A percentile compares a stretch with the other conserved stretches of the same genome.
Conservation (phyloP, 768 basidiomycete species). For the Coprinopsis sp. region DNA sequence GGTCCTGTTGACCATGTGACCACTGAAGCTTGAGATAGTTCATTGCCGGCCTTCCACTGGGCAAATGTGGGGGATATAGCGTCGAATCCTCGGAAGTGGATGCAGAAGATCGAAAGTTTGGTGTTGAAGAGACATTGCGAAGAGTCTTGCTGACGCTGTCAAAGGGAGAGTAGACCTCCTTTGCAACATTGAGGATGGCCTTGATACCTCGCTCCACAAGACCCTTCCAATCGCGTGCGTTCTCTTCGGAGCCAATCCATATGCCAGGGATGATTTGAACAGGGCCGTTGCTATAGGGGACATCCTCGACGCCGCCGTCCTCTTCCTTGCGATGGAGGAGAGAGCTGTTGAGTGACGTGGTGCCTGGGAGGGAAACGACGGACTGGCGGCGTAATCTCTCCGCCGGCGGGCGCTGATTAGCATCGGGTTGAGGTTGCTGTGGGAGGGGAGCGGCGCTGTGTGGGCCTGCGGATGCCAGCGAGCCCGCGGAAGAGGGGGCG, state of each 20-base stretch:
- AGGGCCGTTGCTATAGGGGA: constrained; percentile 79
- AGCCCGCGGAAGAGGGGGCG: constrained; percentile 52
- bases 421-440: constrained; percentile 27
- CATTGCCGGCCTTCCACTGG: constrained; percentile 70
- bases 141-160: constrained; percentile 47
- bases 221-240: constrained; percentile 75
- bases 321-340: constrained; percentile 63
- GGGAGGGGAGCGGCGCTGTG: constrained; percentile 26
- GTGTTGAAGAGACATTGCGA: constrained; percentile 64
- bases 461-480: constrained; percentile 37
- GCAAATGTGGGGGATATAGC: constrained; percentile 62
- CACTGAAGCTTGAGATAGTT: constrained; percentile 87
- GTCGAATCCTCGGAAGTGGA: constrained; percentile 38
- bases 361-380: constrained; percentile 60
- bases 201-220: constrained; percentile 70
- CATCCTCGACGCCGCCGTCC: constrained; percentile 47
- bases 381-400: constrained; percentile 60
- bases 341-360: constrained; percentile 33
- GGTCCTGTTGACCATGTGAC: constrained; percentile 92
- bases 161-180: constrained; percentile 79
- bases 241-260: constrained; percentile 91
- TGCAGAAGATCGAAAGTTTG: constrained; percentile 49
- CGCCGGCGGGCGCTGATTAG: constrained; percentile 22
- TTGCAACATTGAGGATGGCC: constrained; percentile 87
- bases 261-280: constrained; percentile 79